Base-by-base conservation (phyloP, 225 moss, liverwort and hornwort genomes). In the Pseudisothecium myosuroides region DNA sequence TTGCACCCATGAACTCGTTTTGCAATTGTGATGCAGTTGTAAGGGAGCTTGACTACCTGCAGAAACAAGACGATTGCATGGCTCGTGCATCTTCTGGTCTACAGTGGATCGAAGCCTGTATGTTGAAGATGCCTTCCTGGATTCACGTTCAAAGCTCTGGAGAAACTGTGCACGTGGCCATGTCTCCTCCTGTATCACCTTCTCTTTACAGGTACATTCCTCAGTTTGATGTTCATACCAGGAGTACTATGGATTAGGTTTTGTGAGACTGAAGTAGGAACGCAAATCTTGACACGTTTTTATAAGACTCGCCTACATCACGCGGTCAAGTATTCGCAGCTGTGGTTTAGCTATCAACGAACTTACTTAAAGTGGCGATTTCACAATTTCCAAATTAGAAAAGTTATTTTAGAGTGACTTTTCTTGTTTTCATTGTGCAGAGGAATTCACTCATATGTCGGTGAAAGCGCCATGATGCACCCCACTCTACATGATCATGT, bases 121-220 rank as follows among this genome's bases (percentile, higher is more conserved):
- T 97, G 98, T 75, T 88, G 58, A 95, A 89, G 87, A 89, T 88
- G 28, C 94, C 96, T 31, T 88, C 67, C 50, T 98, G 98, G 98
- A 96, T 97, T 76, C 96, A 96, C 91, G 97, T 98, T n/a, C 98
- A 97, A 86, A 98, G 92, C 87, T 92, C 90, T 71, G 91, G 91
- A 63, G 96, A 98, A 77, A 95, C 93, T 61, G 88, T 93, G 78
- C 95, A 96, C 52, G 92, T 94, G 43, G 89, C 83, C 58, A 91
- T 87, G 43, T 96, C 95, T 86, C 95, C 98, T 58, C 94, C 96
- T 63, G 89, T 93, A 27, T 97, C 97, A 76, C 95, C 97, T 47
- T 91, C 87, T 23, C 80, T 86, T n/a, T 86, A 90, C 71, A 90
- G 94, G 94, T 91, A 86, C 18, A 22, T 49, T 64, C 59, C 24